Percentiles rank a stretch among this genome's conserved stretches.
phyloP scores from a whole-genome alignment of 2,329 filamentous ascomycete species.

The Dendryphion nanum region DNA sequence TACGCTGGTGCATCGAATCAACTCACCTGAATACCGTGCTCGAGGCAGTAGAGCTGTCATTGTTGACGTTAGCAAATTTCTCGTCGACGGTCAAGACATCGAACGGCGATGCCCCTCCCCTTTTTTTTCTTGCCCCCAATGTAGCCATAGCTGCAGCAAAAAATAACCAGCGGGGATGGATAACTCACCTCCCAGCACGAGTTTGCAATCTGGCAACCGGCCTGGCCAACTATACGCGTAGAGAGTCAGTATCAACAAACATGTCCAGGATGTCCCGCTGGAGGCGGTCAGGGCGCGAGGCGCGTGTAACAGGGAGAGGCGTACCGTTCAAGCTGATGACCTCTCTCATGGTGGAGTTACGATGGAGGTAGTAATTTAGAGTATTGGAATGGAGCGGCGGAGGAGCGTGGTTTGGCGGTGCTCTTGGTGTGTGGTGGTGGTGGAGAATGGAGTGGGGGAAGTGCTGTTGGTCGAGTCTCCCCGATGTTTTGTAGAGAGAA shows the following conservation, averaged over 20 bases:
- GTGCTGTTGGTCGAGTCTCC: slow-evolving; percentile 11
- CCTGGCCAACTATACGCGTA: slow-evolving; percentile 84
- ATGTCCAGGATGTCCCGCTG: slow-evolving; percentile 18
- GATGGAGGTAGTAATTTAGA: slow-evolving; percentile 25
- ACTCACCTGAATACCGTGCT: slow-evolving; percentile 97
- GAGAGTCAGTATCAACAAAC: slow-evolving; percentile 52
- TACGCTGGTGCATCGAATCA: slow-evolving; percentile 10
- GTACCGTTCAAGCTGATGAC: slow-evolving; percentile 98
- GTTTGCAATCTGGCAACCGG: slow-evolving; percentile 99
- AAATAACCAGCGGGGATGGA: background rate
- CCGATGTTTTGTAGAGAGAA: slow-evolving; percentile 2
- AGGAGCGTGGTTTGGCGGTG: background rate
- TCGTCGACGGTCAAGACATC: slow-evolving; percentile 24
- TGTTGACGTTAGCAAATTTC: slow-evolving; percentile 27
- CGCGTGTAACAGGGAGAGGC: slow-evolving; percentile 41
- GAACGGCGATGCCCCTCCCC: slow-evolving; percentile 22
- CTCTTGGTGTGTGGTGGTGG: slow-evolving; percentile 21
- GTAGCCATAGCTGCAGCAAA: too few relatives aligned
- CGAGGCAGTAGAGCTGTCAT: slow-evolving; percentile 93
- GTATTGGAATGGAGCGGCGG: slow-evolving; percentile 12
- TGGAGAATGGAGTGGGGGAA: slow-evolving; percentile 17
- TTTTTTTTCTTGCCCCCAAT: too few relatives aligned
- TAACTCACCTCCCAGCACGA: slow-evolving; percentile 98
- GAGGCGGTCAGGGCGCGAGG: slow-evolving; percentile 47
- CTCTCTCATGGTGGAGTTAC: slow-evolving; percentile 81